A percentile compares a stretch with the other conserved stretches of the same genome.
These are phyloP conservation scores for Candida odintsovae DNA, from an alignment of 805 yeast species.

Conservation along the genomic window DNA sequence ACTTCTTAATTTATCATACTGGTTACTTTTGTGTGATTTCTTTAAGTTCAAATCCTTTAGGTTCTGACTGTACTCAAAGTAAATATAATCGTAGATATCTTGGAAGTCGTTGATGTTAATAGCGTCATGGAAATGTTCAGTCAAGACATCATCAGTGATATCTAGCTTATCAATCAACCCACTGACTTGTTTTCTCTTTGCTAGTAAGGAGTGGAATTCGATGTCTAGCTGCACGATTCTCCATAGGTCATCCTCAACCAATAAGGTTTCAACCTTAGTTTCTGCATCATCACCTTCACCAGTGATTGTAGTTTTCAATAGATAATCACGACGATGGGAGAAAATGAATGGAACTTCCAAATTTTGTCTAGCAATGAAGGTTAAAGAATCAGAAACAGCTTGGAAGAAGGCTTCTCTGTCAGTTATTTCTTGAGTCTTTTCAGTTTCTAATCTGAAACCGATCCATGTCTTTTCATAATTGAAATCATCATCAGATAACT, in stretches of 20 bases:
- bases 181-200: constrained; percentile 61
- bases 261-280: constrained; percentile 35
- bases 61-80: constrained; percentile 53
- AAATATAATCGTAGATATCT: constrained; percentile 79
- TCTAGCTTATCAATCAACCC: constrained; percentile 48
- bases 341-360: constrained; percentile 93
- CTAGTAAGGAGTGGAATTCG: constrained; percentile 79
- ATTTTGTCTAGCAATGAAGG: constrained; percentile 67
- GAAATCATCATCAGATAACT: constrained; percentile 64
- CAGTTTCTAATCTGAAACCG: constrained; percentile 52
- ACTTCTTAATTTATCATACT: constrained; percentile 60
- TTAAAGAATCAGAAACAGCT: constrained; percentile 68
- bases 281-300: constrained; percentile 38
- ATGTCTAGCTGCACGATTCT: constrained; percentile 79
- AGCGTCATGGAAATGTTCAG: constrained; percentile 50
- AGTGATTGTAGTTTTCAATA: constrained; percentile 50
- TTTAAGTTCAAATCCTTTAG: constrained; percentile 30
- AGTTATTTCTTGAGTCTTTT: constrained; percentile 37
- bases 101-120: constrained; percentile 73
- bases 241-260: constrained; percentile 88
- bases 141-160: constrained; percentile 40
- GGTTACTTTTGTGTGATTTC: constrained; percentile 39
- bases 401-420: constrained; percentile 43
- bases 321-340: constrained; percentile 90
- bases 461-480: constrained; percentile 77